A percentile compares a stretch with the other conserved stretches of the same genome.
These are phyloP conservation scores for Trametopsis cervina DNA, from an alignment of 768 basidiomycete species.

Conservation along the genomic window DNA sequence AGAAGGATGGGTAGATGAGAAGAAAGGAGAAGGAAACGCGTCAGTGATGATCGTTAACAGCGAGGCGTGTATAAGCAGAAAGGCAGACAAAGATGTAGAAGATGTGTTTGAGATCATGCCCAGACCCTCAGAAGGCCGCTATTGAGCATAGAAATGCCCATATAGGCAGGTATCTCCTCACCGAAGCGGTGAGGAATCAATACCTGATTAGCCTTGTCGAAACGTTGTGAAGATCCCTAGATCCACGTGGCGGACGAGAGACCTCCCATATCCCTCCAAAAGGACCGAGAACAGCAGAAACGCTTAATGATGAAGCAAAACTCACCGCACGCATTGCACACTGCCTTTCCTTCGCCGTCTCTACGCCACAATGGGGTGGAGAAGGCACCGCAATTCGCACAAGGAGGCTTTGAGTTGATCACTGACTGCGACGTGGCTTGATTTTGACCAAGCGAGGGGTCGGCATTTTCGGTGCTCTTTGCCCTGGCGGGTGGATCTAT, in stretches of 20 bases:
- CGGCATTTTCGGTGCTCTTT: slow-evolving; percentile 18
- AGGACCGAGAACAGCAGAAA: slow-evolving; percentile 13
- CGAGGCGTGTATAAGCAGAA: background rate
- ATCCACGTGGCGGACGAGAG: slow-evolving; percentile 33
- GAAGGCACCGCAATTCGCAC: slow-evolving; percentile 71
- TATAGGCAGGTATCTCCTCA: slow-evolving; percentile 10
- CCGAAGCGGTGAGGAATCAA: slow-evolving; percentile 20
- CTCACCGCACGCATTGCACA: slow-evolving; percentile 91
- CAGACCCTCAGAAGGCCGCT: background rate
- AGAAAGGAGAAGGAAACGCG: slow-evolving; percentile 11
- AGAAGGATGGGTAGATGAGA: slow-evolving; percentile 3
- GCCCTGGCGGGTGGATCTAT: slow-evolving; percentile 21
- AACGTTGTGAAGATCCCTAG: slow-evolving; percentile 7
- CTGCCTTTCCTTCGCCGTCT: slow-evolving; percentile 71
- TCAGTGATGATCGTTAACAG: slow-evolving; percentile 14
- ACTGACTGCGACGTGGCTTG: slow-evolving; percentile 6
- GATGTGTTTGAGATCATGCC: background rate
- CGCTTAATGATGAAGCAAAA: slow-evolving; percentile 29
- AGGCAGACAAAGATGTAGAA: slow-evolving; percentile 7
- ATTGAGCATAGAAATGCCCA: slow-evolving; percentile 4
- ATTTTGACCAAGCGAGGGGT: slow-evolving; percentile 16
- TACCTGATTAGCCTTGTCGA: slow-evolving; percentile 21
- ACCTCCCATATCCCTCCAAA: slow-evolving; percentile 17
- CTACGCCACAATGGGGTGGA: slow-evolving; percentile 83
- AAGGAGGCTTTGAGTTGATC: slow-evolving; percentile 23